These are phyloP conservation scores for Cordyceps tenuipes DNA, from an alignment of 2,329 filamentous ascomycete species.

Conservation along the genomic window DNA sequence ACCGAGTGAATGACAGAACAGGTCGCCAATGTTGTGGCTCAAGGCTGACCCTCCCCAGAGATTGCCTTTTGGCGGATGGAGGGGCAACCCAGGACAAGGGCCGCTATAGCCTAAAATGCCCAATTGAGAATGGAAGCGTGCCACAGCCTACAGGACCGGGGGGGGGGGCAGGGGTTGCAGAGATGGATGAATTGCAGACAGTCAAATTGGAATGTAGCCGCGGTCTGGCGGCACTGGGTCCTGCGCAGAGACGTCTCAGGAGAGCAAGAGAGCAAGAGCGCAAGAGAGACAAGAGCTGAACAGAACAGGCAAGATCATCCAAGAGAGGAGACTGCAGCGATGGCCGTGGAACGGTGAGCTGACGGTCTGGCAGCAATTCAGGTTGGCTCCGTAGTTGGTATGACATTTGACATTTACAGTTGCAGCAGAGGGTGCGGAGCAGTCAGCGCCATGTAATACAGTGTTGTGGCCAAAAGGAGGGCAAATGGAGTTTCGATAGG, in stretches of 20 bases:
- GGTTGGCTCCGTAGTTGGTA: not conserved
- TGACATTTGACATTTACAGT: not conserved
- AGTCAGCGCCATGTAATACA: too few species aligned
- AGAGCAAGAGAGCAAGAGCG: too few species aligned
- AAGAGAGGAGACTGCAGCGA: not conserved
- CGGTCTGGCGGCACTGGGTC: not conserved
- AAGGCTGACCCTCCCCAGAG: constrained; percentile 5
- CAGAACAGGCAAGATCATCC: not conserved
- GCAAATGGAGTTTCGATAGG: not conserved
- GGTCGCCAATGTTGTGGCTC: not conserved
- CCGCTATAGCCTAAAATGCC: not conserved
- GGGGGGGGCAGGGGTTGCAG: too few species aligned
- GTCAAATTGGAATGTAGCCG: not conserved
- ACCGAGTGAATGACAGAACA: not conserved
- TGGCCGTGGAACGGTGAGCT: not conserved
- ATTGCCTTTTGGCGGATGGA: not conserved
- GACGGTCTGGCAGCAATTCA: not conserved
- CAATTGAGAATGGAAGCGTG: not conserved
- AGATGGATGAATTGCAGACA: not conserved
- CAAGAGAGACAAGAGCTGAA: not conserved
- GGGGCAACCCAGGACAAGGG: not conserved
- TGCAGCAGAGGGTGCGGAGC: not conserved
- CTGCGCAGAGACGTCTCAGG: not conserved
- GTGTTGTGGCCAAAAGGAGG: not conserved
- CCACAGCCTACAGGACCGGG: too few species aligned